These are phyloP conservation scores for Corinectria fuckeliana DNA, from an alignment of 2,329 filamentous ascomycete genomes.

Conservation along the genomic window DNA sequence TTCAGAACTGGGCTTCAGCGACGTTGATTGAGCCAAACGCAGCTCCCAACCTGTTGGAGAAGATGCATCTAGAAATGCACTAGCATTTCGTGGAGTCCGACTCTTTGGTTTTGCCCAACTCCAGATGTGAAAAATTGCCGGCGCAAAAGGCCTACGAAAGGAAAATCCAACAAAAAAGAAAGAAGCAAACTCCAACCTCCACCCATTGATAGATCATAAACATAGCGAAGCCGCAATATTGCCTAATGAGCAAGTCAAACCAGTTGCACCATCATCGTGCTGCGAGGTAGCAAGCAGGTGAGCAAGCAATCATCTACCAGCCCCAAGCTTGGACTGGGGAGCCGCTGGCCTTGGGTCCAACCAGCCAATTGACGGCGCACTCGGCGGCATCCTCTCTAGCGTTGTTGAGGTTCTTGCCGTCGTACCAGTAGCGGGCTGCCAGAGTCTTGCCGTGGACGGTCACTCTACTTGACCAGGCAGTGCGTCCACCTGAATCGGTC, in stretches of 20 bases:
- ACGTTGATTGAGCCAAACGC: slow-evolving; percentile 3
- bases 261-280: background rate
- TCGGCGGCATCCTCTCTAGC: slow-evolving; percentile 92
- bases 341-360: slow-evolving; percentile 40
- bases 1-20: slow-evolving; percentile 5
- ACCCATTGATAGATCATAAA: slow-evolving; percentile 15
- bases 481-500: slow-evolving; percentile 73
- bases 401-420: slow-evolving; percentile 85
- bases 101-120: slow-evolving; percentile 31
- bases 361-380: slow-evolving; percentile 70
- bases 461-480: slow-evolving; percentile 86
- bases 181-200: slow-evolving; percentile 11
- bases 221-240: slow-evolving; percentile 9
- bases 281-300: background rate
- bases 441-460: slow-evolving; percentile 70
- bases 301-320: slow-evolving; percentile 20
- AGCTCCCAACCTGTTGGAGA: slow-evolving; percentile 2
- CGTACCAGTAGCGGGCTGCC: slow-evolving; percentile 88
- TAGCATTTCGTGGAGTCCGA: slow-evolving; percentile 6
- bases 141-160: slow-evolving; percentile 6
- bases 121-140: slow-evolving; percentile 24
- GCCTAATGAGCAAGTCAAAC: slow-evolving; percentile 5
- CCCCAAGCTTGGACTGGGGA: slow-evolving; percentile 36
- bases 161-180: slow-evolving; percentile 9
- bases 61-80: slow-evolving; percentile 12